Evolutionary conservation across 1,284 basidiomycete genomes (phyloP), one percentile per base, ranked within the genome.

Genomic region (Malassezia globosa): DNA sequence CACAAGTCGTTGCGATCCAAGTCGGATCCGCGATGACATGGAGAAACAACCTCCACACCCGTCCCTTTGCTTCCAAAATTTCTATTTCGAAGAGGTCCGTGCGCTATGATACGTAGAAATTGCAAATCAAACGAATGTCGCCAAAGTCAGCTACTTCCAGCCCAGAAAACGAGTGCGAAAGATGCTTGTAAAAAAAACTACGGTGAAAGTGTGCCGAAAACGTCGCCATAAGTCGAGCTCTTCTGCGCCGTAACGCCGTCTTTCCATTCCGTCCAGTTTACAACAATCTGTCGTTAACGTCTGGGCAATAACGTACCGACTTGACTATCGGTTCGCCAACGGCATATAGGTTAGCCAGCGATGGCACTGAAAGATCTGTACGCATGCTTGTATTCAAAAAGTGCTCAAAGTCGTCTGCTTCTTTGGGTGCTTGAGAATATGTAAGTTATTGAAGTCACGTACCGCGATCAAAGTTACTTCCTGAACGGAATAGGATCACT

Each of bases 401-500:
- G 21, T 34, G 16, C 11, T 23, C 24, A 16, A 44, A 45, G 24
- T 51, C 48, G 24, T 40, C 26, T 4, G 4, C 11, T 11, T 19
- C 13, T 1, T 26, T 26, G 4, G 48, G 48, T 11, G 48, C 48
- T 40, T 37, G n/a, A n/a, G n/a, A n/a, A n/a, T n/a, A n/a, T 8
- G 31, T 43, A 4, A 43, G 41, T 13, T 2, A 23, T 8, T 5
- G 11, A 18, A 8, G 24, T 7, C 21, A 45, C 43, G 16, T 37
- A 45, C 43, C 43, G 13, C 48, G 42, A 33, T 51, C 48, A 35
- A 52, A 54, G 27, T 48, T 41, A 23, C 42, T 44, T 2, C 41
- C 51, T 5, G 76, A 75, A 19, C 77, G 72, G 66, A 77, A 75
- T 48, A 77, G 50, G 50, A 78, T 72, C 37, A 77, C 66, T 35